Evolutionary conservation across 2,329 filamentous ascomycete species (phyloP), one percentile per base, ranked within the genome.

Genomic region (Neonectria faginata): DNA sequence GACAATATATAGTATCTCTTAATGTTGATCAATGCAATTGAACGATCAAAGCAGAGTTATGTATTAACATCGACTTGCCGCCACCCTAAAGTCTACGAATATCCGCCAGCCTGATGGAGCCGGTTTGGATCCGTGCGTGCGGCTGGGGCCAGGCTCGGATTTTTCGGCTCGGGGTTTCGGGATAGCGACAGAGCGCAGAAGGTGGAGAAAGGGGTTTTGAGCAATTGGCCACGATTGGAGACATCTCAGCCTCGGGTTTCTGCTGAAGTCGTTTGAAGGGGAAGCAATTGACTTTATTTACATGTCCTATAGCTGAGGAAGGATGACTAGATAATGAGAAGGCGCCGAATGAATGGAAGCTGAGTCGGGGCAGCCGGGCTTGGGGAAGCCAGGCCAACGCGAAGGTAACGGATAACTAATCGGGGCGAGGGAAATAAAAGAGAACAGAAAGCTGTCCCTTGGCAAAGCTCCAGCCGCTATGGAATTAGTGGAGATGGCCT

Each of bases 81-180:
- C n/a, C 5, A 18, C 45, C 45, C 27, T 33, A 8, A 33, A 33
- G 48, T 33, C n/a, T 10, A 29, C 11, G n/a, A 10, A 5, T 10
- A 20, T 18, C 25, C 22, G 4, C 14, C 27, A 50, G 10, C n/a
- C 27, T 50, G 8, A 50, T 18, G 27, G 25, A 51, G n/a, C n/a
- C n/a, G 10, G 27, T 4, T 36, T 16, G 20, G 31, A 39, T 48
- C 36, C n/a, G 41, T 63, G 36, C 31, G 48, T 59, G 39, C 27
- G 51, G 20, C 16, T 12, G 18, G 33, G 22, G 8, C 51, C 67
- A 25, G 25, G 25, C 25, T 70, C 69, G 68, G 69, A 58, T 51
- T 68, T 68, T 69, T 71, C 69, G 69, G 69, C 69, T 71, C 69
- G 69, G 68, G 53, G 57, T 50, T 64, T 70, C 69, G 68, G 68